Evolutionary conservation across 2,329 filamentous ascomycete genomes (phyloP), one percentile per base, ranked within the genome.

Genomic region (Pseudogymnoascus sp.): DNA sequence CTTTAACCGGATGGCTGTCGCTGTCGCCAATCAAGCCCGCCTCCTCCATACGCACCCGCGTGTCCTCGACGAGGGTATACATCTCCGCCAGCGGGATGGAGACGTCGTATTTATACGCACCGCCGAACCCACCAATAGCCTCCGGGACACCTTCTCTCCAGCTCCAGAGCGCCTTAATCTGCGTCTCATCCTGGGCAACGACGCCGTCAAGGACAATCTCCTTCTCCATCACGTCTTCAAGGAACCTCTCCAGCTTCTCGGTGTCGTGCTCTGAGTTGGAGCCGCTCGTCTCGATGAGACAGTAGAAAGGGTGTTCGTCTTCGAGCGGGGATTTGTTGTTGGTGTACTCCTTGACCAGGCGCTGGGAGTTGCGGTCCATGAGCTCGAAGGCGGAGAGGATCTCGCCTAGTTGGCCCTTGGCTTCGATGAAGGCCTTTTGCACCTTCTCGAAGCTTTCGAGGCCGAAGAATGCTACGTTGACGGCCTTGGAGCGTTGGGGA

Each of bases 41-140:
- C 63, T 87, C 82, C 1, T 83, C 81, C 68, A 99, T 83, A 62
- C 87, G 86, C 62, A 85, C 85, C 67, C 89, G 84, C 21, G 88
- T 89, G 70, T 98, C 95, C 68, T 95, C 90, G 31, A 99, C 95
- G 31, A 99, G 81, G 70, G 85, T 81, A 78, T 99, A 99, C 72
- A 99, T 85, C 69, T 96, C 88, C 11, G 84, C 78, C 28, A 99
- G 83, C 1, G 95, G 95, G 69, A 99, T 96, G 6, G 95, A 98
- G 34, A 99, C 83, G 73, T 99, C 95, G 76, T 99, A 99, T 79
- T 99, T 99, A 84, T 99, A 99, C 7, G 95, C 93, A 51, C 93
- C 95, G 65, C 95, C 96, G 78, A 90, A 92, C 75, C 97, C 92
- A 67, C 90, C 90, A 25, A 96, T 81, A 54, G 88, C 87, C 79